Conservation (phyloP, 257 asterid species). For the Solanum peruvianum region DNA sequence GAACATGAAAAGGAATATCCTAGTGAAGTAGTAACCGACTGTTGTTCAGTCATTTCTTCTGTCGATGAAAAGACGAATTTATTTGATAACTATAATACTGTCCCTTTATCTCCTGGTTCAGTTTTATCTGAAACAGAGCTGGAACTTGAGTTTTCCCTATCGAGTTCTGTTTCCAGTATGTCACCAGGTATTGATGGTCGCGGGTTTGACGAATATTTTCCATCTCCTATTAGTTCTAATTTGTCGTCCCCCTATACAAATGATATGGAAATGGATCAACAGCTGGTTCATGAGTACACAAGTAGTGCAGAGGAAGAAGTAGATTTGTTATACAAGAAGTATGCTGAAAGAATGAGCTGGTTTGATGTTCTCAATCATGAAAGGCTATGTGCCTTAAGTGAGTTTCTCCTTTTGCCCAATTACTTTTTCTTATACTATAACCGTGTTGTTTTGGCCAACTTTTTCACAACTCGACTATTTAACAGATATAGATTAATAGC, state of each 20-base stretch:
- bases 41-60: background rate
- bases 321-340: conserved; percentile 24
- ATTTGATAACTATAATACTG: background rate
- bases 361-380: conserved; percentile 40
- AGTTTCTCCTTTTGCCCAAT: background rate
- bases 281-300: background rate
- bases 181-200: background rate
- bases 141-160: background rate
- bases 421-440: background rate
- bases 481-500: background rate
- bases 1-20: background rate
- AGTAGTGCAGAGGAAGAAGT: background rate
- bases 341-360: conserved; percentile 44
- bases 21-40: background rate
- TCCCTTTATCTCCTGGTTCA: background rate
- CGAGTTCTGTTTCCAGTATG: background rate
- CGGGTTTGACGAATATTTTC: background rate
- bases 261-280: background rate
- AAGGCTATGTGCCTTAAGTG: conserved; percentile 38
- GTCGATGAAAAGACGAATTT: background rate
- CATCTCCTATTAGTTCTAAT: background rate
- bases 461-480: background rate
- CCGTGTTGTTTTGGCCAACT: background rate
- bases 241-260: background rate
- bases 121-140: background rate